A percentile compares a stretch with the other conserved stretches of the same genome.
Conservation (phyloP, 345 rosid genomes). For the Arabis hirsuta region DNA sequence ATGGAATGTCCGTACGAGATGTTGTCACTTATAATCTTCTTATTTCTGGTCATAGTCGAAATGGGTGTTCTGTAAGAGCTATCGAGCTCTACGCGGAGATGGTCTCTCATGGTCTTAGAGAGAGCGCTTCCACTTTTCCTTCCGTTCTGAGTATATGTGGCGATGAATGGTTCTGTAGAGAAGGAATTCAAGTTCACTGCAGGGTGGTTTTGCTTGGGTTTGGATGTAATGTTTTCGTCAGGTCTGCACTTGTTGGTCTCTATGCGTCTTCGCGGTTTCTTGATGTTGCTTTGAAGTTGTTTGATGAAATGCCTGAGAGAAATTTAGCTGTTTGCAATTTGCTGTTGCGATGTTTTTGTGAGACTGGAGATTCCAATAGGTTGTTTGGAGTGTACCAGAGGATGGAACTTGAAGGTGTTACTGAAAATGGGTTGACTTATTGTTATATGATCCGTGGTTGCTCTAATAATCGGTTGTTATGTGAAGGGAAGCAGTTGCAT, state of each 20-base stretch:
- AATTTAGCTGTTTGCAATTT: constrained; percentile 65
- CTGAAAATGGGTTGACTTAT: constrained; percentile 65
- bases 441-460: constrained; percentile 72
- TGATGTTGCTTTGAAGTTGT: constrained; percentile 56
- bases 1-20: constrained; percentile 60
- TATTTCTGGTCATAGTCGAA: constrained; percentile 59
- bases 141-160: constrained; percentile 69
- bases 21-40: constrained; percentile 70
- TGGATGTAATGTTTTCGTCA: constrained; percentile 55
- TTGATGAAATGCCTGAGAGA: constrained; percentile 66
- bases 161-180: constrained; percentile 45
- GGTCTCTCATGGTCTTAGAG: constrained; percentile 59
- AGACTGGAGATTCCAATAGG: constrained; percentile 44
- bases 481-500: constrained; percentile 78
- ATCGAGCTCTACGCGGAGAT: constrained; percentile 56
- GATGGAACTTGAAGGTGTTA: constrained; percentile 57
- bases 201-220: constrained; percentile 67
- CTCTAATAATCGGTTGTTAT: constrained; percentile 47
- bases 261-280: constrained; percentile 53
- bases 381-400: constrained; percentile 48
- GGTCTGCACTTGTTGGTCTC: constrained; percentile 65
- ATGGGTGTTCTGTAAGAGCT: constrained; percentile 47
- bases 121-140: constrained; percentile 69
- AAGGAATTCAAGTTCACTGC: constrained; percentile 75
- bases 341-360: constrained; percentile 57